A percentile compares a stretch with the other conserved stretches of the same genome.
Conservation (phyloP, 228 moss, liverwort and hornwort genomes). For the Sphagnum fallax region DNA sequence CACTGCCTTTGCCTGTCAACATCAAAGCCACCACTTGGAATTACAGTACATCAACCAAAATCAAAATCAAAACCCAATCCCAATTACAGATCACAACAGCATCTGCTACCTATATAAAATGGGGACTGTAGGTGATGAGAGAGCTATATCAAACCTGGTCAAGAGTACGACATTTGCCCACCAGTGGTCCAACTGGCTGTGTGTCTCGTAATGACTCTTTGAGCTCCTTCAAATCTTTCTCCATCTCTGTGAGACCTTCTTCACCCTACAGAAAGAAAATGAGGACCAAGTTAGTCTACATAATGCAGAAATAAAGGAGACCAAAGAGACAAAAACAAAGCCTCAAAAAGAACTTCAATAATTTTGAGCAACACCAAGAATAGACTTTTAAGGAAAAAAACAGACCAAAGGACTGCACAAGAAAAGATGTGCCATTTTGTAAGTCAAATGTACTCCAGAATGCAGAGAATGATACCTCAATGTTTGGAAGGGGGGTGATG, state of each 20-base stretch:
- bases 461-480: constrained; percentile 38
- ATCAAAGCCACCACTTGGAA: not conserved
- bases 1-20: constrained; percentile 69
- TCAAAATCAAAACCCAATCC: not conserved
- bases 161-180: constrained; percentile 87
- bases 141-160: constrained; percentile 49
- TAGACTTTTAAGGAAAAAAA: not conserved
- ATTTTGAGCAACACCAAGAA: not conserved
- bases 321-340: not conserved
- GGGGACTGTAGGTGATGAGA: not conserved
- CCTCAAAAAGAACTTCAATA: not conserved
- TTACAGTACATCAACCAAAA: not conserved
- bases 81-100: not conserved
- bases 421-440: too few species aligned
- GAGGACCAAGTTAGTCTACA: not conserved
- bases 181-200: constrained; percentile 73
- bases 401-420: not conserved
- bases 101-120: not conserved
- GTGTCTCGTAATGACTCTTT: constrained; percentile 89
- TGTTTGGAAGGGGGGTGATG: constrained; percentile 43
- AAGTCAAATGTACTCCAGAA: not conserved
- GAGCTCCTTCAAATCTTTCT: constrained; percentile 86
- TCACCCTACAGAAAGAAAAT: constrained; percentile 36
- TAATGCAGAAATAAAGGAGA: not conserved
- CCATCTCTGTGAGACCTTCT: constrained; percentile 68